Evolutionary conservation across 179 eudicot genomes (phyloP).

Genomic region (Sideroxylon spinosum): DNA sequence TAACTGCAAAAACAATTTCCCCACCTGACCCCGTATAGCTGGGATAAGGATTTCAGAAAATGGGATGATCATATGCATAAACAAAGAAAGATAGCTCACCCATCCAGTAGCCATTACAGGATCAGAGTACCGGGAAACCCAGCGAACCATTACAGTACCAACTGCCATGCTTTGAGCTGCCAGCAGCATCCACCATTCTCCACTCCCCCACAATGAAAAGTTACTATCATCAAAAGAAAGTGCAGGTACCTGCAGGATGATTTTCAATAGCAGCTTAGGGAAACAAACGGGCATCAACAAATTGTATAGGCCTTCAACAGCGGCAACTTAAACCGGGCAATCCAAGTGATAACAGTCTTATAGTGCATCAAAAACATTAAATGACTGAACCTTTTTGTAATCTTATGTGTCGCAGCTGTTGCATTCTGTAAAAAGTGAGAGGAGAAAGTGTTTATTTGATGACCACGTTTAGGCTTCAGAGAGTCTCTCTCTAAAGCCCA

Average conservation of each 20-base stretch:
- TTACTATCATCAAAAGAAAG: constrained; percentile 44
- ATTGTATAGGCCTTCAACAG: background rate
- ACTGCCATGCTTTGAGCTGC: constrained; percentile 99
- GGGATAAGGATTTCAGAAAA: background rate
- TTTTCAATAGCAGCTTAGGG: background rate
- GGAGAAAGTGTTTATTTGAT: too few species aligned
- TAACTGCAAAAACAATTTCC: background rate
- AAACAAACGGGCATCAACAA: background rate
- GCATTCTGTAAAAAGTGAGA: too few species aligned
- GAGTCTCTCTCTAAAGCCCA: too few species aligned
- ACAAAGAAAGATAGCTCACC: constrained; percentile 39
- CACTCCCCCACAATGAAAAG: constrained; percentile 94
- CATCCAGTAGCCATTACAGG: constrained; percentile 99
- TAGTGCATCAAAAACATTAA: background rate
- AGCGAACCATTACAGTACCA: constrained; percentile 97
- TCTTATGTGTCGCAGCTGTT: too few species aligned
- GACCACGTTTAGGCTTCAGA: too few species aligned
- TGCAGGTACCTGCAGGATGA: constrained; percentile 65
- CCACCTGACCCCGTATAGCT: background rate
- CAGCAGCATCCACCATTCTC: constrained; percentile 99
- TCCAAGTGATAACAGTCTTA: too few species aligned
- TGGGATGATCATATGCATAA: background rate
- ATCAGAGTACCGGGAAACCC: constrained; percentile 94
- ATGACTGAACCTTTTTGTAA: too few species aligned
- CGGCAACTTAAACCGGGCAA: background rate